phyloP scores from a whole-genome alignment of 768 basidiomycete species.

The Baorangia bicolor region DNA sequence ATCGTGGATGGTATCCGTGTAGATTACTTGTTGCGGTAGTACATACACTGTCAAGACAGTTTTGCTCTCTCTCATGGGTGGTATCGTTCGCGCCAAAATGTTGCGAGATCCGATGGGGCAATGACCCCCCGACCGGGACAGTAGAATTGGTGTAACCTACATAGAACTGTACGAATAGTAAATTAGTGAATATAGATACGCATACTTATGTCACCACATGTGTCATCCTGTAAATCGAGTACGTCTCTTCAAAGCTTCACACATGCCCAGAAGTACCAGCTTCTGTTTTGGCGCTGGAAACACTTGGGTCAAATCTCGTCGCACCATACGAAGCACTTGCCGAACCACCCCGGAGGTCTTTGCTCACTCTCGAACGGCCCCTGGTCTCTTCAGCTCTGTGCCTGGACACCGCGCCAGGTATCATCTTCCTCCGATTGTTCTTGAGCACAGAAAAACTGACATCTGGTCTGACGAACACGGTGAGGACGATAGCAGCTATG shows the following conservation, averaged over 20 bases:
- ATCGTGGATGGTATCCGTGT: not conserved
- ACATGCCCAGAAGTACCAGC: slow-evolving; percentile 3
- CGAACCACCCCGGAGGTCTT: slow-evolving; percentile 39
- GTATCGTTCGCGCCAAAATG: not conserved
- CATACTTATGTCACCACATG: slow-evolving; percentile 3
- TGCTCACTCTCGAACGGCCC: slow-evolving; percentile 36
- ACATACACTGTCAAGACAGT: not conserved
- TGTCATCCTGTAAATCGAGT: not conserved
- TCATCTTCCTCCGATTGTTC: slow-evolving; percentile 9
- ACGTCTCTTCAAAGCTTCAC: not conserved
- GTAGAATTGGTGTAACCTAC: not conserved
- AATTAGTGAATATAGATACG: slow-evolving; percentile 20
- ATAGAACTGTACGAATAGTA: not conserved
- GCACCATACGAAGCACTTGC: slow-evolving; percentile 23
- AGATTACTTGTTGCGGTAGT: not conserved
- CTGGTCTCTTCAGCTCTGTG: slow-evolving; percentile 16
- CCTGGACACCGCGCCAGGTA: not conserved
- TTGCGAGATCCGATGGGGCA: not conserved
- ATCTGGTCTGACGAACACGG: slow-evolving; percentile 42
- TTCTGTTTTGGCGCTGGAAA: slow-evolving; percentile 5
- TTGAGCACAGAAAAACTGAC: slow-evolving; percentile 21
- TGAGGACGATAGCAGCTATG: slow-evolving; percentile 44
- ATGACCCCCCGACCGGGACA: not conserved
- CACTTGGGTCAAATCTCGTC: slow-evolving; percentile 5
- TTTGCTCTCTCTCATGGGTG: not conserved